phyloP scores from a whole-genome alignment of 371 early-diverging fungal species.

The Apophysomyces sp. region DNA sequence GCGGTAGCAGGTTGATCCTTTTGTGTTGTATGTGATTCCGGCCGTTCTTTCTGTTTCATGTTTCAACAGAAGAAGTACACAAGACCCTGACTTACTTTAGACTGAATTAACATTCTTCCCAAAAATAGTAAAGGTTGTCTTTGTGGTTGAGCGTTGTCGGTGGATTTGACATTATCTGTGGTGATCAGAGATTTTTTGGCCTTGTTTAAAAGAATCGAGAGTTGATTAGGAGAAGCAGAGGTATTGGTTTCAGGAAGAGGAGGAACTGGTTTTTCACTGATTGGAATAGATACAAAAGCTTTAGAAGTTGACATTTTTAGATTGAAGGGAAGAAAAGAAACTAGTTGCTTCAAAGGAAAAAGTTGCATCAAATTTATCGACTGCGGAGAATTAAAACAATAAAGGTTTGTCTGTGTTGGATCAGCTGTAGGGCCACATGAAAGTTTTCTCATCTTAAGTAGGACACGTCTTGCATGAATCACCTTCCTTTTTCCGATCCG shows the following conservation, averaged over 20 bases:
- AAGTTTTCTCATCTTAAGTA: background rate
- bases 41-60: no score
- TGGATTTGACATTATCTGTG: background rate
- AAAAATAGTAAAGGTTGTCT: background rate
- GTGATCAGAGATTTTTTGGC: background rate
- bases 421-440: background rate
- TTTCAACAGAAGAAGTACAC: no score
- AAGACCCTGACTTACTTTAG: no score
- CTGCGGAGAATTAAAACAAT: background rate
- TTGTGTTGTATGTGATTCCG: no score
- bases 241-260: background rate
- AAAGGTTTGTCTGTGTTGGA: background rate
- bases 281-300: background rate
- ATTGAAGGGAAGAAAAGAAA: background rate
- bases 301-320: background rate
- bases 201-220: background rate
- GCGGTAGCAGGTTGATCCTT: no score
- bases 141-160: background rate
- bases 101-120: no score
- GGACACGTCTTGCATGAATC: slow-evolving; percentile 13
- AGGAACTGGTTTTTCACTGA: background rate
- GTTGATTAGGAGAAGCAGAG: background rate
- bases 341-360: no score
- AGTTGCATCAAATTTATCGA: background rate
- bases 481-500: slow-evolving; percentile 21